Base-by-base conservation (phyloP, 768 basidiomycete genomes). In the Dacryopinax spathularia region DNA sequence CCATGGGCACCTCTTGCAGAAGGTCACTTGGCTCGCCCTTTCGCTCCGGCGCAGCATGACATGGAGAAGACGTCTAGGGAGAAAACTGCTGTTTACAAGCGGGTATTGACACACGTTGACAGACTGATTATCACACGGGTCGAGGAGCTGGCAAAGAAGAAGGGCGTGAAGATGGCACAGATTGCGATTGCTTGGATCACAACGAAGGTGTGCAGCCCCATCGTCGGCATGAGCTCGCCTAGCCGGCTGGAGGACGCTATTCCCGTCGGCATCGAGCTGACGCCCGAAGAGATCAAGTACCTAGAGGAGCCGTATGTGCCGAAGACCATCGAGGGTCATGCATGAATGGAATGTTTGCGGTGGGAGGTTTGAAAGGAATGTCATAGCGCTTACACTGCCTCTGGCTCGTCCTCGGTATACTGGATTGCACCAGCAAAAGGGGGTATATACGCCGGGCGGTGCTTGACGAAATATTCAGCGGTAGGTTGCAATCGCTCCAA, bases 11-110 rank as follows among this genome's bases (percentile, higher is more conserved):
- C 61, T 15, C 36, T 56, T 15, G 68, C 71, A 22, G 66, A 63
- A 4, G 80, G 80, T 4, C 35, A 68, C 33, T 75, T 81, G 5
- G 73, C 77, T 0, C 75, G 78, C 2, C 78, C 77, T 0, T 1
- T 75, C 0, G 48, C 3, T 43, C 33, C 34, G 41, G 60, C 12
- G 43, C 60, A 34, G 48, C 63, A 15, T 41, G 60, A 25, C 59
- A 27, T 18, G 22, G 70, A 70, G 33, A 71, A 77, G 0, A 63
- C 62, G 0, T 33, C 60, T 0, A 70, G 75, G 1, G 13, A 29
- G 0, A 63, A 65, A 22, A 4, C 60, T 3, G 3, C 33, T 35
- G 63, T 34, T 59, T 60, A 2, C 60, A 64, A 39, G 37, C 37
- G 48, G 33, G 61, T 25, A 27, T 56, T 34, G 31, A 60, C 34